A percentile compares a stretch with the other conserved stretches of the same genome.
Conservation (phyloP, 129 eudicot genomes). For the Logfia minima region DNA sequence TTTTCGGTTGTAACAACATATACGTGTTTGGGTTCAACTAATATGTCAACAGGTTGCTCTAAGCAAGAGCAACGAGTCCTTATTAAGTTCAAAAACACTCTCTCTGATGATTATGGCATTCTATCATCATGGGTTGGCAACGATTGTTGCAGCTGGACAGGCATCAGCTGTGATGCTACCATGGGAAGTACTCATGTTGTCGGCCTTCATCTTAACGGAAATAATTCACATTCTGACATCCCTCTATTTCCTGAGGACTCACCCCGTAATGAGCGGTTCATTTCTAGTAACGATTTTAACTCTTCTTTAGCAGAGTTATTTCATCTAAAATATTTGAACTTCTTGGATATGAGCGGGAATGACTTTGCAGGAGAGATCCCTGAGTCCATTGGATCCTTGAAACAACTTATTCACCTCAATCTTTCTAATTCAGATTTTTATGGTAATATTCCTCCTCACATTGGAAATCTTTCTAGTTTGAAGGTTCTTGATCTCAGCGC, state of each 20-base stretch:
- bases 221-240: background rate
- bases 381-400: constrained; percentile 11
- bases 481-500: constrained; percentile 8
- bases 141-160: background rate
- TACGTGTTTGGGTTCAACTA: background rate
- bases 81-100: background rate
- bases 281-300: background rate
- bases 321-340: background rate
- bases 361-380: background rate
- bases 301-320: background rate
- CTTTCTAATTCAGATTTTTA: background rate
- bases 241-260: background rate
- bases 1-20: background rate
- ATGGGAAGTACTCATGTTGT: background rate
- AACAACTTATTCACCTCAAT: constrained; percentile 13
- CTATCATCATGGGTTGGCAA: constrained; percentile 6
- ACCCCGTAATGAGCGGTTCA: background rate
- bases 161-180: background rate
- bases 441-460: constrained; percentile 9
- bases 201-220: background rate
- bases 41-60: background rate
- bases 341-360: constrained; percentile 16
- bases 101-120: background rate
- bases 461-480: background rate
- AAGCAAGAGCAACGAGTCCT: background rate